phyloP scores from a whole-genome alignment of 139 green algal genomes.

The Chlorella sp. region DNA sequence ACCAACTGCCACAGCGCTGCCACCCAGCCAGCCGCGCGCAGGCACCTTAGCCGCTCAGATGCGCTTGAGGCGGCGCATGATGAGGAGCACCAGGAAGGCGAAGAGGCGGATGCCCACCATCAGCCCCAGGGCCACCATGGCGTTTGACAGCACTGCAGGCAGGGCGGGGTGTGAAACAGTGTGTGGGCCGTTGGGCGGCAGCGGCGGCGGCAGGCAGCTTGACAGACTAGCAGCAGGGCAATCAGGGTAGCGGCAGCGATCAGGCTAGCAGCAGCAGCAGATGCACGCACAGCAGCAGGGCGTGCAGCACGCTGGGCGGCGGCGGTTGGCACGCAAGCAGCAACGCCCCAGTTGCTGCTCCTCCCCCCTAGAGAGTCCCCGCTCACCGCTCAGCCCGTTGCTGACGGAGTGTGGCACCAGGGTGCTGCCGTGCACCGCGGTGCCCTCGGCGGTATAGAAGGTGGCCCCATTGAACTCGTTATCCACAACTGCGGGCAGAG shows the following conservation, averaged over 20 bases:
- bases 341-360: not conserved
- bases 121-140: conserved; percentile 54
- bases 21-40: too few species aligned
- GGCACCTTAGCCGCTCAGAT: not conserved
- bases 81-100: not conserved
- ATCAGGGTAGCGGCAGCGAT: not conserved
- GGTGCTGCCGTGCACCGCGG: conserved; percentile 3
- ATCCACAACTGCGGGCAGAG: not conserved
- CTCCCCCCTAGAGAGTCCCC: not conserved
- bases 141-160: conserved; percentile 27
- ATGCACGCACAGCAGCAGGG: not conserved
- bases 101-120: conserved; percentile 34
- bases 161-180: not conserved
- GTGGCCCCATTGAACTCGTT: conserved; percentile 12
- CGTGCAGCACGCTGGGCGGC: too few species aligned
- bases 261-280: not conserved
- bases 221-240: too few species aligned
- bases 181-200: not conserved
- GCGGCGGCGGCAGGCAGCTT: not conserved
- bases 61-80: not conserved
- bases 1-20: too few species aligned
- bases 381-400: not conserved
- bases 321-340: not conserved
- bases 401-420: not conserved
- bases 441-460: not conserved